Base-by-base conservation (phyloP, 148 eudicot species). In the Vaccinium macrocarpon region DNA sequence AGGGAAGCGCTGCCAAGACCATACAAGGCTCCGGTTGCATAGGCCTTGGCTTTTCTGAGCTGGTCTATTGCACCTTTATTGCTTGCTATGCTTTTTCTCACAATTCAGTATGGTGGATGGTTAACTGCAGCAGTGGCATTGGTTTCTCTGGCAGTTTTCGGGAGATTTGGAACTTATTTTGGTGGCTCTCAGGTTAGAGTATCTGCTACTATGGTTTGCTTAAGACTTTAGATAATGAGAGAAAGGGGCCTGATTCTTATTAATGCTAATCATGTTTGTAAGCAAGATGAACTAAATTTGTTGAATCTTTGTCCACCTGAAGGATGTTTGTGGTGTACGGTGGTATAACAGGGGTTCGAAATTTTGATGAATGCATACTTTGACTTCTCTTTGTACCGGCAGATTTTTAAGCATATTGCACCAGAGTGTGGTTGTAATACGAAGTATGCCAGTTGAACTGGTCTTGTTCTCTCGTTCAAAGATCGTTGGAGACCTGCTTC, bases 11-110 rank as follows among this genome's bases (percentile, higher is more conserved):
- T 88, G 59, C 89, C 92, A 1, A 90, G 86, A 56, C 90, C 92
- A 0, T 88, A 74, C 84, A 87, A 86, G 82, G 89, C 90, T 29
- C 87, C 79, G 18, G 81, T 57, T 70, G 90, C 89, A 14, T 88
- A 88, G 6, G 89, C 89, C 32, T 32, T 84, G 82, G 80, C 90
- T 21, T 90, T 90, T 66, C 56, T 90, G 21, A 84, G 86, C 80
- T 88, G 90, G 14, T 88, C 89, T 8, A 27, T 87, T 2, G 83
- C 85, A 18, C 90, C 92, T 8, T 32, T 88, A 70, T 25, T 84
- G 15, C 53, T 89, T 2, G 88, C 88, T 32, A 79, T 88, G 81
- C 50, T 64, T 25, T 76, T 86, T 35, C 11, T 74, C 25, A 80
- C 5, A 29, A 82, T 19, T 35, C 1, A n/a, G 38, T 42, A 38